A percentile compares a stretch with the other conserved stretches of the same genome.
Evolutionary conservation across 1,284 basidiomycete genomes (phyloP).

Genomic region (Inonotus obliquus): DNA sequence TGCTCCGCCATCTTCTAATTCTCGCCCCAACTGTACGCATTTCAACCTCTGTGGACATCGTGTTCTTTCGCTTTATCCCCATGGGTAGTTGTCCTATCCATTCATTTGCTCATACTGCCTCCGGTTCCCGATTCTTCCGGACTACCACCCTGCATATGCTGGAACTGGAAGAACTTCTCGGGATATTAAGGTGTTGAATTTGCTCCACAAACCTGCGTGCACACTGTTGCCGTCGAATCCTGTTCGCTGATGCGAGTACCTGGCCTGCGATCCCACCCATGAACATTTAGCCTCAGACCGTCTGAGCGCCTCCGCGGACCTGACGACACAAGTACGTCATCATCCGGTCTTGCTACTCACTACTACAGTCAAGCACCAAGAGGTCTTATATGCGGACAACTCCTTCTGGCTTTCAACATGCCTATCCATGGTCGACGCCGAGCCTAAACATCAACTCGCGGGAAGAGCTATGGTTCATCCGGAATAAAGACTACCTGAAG

Average conservation of each 20-base stretch:
- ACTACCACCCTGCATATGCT: background rate
- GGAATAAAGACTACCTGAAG: no score
- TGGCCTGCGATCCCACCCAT: background rate
- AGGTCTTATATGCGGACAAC: background rate
- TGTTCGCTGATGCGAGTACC: background rate
- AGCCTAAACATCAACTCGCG: no score
- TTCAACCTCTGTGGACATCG: background rate
- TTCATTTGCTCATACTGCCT: background rate
- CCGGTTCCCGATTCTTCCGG: background rate
- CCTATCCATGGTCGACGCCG: no score
- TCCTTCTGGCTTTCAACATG: background rate
- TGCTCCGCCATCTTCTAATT: background rate
- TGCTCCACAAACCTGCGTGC: background rate
- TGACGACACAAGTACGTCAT: background rate
- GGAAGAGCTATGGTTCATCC: no score
- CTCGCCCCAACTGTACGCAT: background rate
- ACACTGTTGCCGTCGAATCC: background rate
- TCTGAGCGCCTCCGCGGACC: no score
- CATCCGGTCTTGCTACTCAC: background rate
- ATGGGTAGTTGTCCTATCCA: background rate
- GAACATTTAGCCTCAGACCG: no score
- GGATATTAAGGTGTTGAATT: background rate
- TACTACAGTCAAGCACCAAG: background rate
- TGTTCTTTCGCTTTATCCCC: background rate
- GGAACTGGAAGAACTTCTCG: background rate